These are phyloP conservation scores for Talaromyces sp. DNA, from an alignment of 2,329 filamentous ascomycete species.

Conservation along the genomic window DNA sequence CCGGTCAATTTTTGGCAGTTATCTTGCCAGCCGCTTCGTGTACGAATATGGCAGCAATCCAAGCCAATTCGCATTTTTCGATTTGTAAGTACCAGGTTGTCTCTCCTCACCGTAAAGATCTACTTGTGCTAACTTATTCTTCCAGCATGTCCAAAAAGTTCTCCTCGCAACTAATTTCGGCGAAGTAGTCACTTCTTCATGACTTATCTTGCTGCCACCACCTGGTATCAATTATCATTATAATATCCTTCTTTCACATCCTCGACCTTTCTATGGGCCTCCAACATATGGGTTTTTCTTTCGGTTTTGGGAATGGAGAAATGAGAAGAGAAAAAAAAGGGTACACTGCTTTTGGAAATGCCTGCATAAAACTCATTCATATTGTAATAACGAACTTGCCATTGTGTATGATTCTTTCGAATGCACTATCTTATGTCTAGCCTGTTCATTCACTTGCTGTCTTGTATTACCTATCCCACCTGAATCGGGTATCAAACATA, in stretches of 20 bases:
- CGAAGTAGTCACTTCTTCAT: not conserved
- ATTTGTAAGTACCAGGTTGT: conserved; percentile 76
- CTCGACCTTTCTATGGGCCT: not conserved
- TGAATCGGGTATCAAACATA: not conserved
- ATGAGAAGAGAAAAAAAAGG: not conserved
- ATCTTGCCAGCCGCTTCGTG: conserved; percentile 90
- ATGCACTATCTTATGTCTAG: not conserved
- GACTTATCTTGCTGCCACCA: not conserved
- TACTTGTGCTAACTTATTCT: not conserved
- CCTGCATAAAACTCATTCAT: not conserved
- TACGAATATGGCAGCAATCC: conserved; percentile 91
- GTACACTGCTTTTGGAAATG: not conserved
- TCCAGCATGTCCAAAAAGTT: conserved; percentile 38
- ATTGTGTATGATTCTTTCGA: not conserved
- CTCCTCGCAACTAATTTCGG: conserved; percentile 11
- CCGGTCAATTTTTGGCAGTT: conserved; percentile 91
- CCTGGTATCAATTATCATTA: not conserved
- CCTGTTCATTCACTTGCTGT: not conserved
- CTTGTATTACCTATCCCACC: not conserved
- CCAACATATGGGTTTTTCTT: not conserved
- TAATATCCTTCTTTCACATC: not conserved
- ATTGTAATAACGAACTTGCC: not conserved
- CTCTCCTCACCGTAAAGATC: not conserved
- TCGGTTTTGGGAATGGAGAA: not conserved
- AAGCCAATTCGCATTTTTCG: conserved; percentile 96